Percentiles rank a stretch among this genome's conserved stretches.
Evolutionary conservation across 2,329 filamentous ascomycete genomes (phyloP).

Genomic region (Xylaria sp.): DNA sequence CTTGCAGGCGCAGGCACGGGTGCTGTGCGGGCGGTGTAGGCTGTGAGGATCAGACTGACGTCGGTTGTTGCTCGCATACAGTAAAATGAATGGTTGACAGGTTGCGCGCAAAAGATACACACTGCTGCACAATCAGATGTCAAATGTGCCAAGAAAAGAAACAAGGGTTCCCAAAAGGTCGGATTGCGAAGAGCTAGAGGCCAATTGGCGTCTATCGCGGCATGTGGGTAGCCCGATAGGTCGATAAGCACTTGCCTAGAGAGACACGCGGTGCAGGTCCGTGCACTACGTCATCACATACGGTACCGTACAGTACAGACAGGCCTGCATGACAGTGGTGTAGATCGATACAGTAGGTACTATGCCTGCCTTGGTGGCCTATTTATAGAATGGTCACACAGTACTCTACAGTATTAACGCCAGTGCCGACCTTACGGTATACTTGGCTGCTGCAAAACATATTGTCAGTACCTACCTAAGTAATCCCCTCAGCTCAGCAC

Average conservation of each 20-base stretch:
- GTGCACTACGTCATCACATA: conserved; percentile 39
- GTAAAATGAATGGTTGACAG: conserved; percentile 10
- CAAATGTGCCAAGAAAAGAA: conserved; percentile 32
- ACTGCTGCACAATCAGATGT: conserved; percentile 23
- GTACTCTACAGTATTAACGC: background rate
- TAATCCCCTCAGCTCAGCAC: too few relatives aligned
- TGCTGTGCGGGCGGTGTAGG: background rate
- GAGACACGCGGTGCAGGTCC: conserved; percentile 13
- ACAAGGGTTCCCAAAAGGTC: conserved; percentile 28
- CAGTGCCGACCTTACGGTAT: background rate
- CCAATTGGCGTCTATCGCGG: conserved; percentile 33
- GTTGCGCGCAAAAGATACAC: conserved; percentile 41
- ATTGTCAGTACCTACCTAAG: too few relatives aligned
- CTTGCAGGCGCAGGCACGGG: conserved; percentile 8
- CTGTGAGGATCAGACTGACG: conserved; percentile 20
- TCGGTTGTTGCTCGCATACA: conserved; percentile 28
- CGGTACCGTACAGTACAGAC: conserved; percentile 16
- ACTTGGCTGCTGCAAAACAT: conserved; percentile 3
- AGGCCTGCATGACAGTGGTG: background rate
- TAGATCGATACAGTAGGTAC: too few relatives aligned
- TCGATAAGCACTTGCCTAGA: conserved; percentile 28
- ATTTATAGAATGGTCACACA: background rate
- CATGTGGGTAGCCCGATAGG: conserved; percentile 28
- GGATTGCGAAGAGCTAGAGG: conserved; percentile 33
- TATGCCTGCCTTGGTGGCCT: too few relatives aligned